These are phyloP conservation scores for Mortierella sp. DNA, from an alignment of 371 early-diverging fungal genomes.

Conservation along the genomic window DNA sequence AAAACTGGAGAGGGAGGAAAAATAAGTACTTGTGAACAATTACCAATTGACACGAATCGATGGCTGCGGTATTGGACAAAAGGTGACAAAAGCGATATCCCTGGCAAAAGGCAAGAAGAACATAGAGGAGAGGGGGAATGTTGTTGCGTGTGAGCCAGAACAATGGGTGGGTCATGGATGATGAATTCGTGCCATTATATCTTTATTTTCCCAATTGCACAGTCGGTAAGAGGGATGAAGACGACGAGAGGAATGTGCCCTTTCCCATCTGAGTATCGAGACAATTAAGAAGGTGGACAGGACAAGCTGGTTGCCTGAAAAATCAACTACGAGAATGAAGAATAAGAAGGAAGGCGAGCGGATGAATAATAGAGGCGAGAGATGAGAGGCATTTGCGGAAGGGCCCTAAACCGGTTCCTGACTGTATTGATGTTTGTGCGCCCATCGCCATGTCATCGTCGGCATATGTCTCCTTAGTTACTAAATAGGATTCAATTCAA, in stretches of 20 bases:
- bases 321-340: neutral
- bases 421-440: constrained; percentile 1
- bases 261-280: too few relatives aligned
- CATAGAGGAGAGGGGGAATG: neutral
- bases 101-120: neutral
- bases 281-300: neutral
- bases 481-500: neutral
- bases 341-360: neutral
- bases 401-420: constrained; percentile 14
- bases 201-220: too few relatives aligned
- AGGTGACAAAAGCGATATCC: constrained; percentile 6
- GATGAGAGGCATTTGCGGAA: neutral
- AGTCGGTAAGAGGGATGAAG: neutral
- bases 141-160: neutral
- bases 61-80: neutral
- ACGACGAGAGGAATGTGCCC: neutral
- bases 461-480: neutral
- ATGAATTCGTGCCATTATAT: neutral
- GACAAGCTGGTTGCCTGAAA: neutral
- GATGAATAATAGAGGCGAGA: constrained; percentile 10
- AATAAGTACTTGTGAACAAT: too few relatives aligned
- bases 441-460: constrained; percentile 1
- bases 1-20: neutral
- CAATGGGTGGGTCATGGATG: neutral
- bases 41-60: too few relatives aligned